Conservation (phyloP, 768 basidiomycete genomes). For the Grammothele lineata region DNA sequence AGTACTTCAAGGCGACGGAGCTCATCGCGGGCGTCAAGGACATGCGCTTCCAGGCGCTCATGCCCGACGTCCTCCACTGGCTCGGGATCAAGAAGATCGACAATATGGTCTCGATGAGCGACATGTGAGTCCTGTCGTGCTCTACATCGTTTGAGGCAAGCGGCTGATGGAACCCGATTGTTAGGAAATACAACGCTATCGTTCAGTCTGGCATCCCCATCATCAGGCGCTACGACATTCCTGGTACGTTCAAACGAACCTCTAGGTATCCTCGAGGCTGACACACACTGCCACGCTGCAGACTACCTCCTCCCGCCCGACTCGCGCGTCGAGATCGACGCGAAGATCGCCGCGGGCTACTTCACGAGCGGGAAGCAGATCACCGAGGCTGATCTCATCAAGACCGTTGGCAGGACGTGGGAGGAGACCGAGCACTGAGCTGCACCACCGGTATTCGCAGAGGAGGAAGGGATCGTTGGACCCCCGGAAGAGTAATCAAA, state of each 20-base stretch:
- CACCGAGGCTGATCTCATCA: constrained; percentile 72
- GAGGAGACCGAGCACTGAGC: constrained; percentile 79
- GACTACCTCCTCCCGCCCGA: constrained; percentile 89
- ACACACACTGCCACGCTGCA: constrained; percentile 18
- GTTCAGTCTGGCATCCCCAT: constrained; percentile 86
- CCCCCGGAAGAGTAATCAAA: no score
- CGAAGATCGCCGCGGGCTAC: constrained; percentile 94
- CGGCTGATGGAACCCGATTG: no score
- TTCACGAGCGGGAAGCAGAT: constrained; percentile 78
- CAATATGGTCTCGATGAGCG: constrained; percentile 88
- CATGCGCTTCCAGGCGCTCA: constrained; percentile 91
- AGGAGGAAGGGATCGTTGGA: no score
- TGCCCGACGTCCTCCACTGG: constrained; percentile 98
- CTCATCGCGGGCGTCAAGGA: constrained; percentile 93
- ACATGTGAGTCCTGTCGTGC: constrained; percentile 59
- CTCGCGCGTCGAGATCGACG: constrained; percentile 91
- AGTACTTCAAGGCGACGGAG: constrained; percentile 93
- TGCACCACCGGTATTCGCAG: no score
- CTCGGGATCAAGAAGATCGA: constrained; percentile 87
- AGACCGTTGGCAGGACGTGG: constrained; percentile 88
- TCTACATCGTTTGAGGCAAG: no score
- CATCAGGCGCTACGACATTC: constrained; percentile 78
- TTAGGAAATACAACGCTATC: constrained; percentile 94
- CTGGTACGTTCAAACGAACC: constrained; percentile 61
- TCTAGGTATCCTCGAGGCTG: no score